phyloP scores from a whole-genome alignment of 345 rosid species.

The Rhodamnia argentea region DNA sequence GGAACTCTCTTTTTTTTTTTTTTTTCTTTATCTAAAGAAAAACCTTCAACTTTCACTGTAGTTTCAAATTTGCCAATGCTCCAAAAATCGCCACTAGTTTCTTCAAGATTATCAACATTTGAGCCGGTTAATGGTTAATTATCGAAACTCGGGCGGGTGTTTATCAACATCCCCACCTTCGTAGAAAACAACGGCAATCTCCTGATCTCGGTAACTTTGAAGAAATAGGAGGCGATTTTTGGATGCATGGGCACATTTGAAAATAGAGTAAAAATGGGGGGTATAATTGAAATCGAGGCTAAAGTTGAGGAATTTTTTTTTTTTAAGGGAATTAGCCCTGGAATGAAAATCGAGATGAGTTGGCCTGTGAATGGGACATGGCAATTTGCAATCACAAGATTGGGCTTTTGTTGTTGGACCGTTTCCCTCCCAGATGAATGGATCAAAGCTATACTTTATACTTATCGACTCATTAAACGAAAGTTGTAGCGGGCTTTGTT shows the following conservation, averaged over 20 bases:
- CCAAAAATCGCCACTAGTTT: background rate
- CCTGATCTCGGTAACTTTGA: background rate
- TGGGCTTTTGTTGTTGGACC: background rate
- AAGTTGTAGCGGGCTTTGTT: background rate
- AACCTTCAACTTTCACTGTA: background rate
- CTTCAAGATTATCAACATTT: background rate
- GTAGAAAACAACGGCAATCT: background rate
- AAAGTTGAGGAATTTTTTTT: background rate
- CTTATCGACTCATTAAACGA: background rate
- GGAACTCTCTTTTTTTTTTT: background rate
- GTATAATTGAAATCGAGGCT: background rate
- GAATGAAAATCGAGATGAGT: background rate
- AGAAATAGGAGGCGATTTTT: background rate
- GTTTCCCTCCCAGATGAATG: background rate
- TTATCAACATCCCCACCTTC: background rate
- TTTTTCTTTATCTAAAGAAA: background rate
- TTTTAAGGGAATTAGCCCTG: background rate
- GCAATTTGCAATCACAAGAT: background rate
- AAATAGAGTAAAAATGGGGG: accelerated
- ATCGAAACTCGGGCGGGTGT: accelerated
- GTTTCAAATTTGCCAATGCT: background rate
- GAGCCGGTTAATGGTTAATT: background rate
- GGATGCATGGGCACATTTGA: accelerated
- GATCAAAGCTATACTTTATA: background rate
- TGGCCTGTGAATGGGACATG: background rate